Evolutionary conservation across 208 protist genomes (phyloP).

Genomic region (Giardia duodenalis): DNA sequence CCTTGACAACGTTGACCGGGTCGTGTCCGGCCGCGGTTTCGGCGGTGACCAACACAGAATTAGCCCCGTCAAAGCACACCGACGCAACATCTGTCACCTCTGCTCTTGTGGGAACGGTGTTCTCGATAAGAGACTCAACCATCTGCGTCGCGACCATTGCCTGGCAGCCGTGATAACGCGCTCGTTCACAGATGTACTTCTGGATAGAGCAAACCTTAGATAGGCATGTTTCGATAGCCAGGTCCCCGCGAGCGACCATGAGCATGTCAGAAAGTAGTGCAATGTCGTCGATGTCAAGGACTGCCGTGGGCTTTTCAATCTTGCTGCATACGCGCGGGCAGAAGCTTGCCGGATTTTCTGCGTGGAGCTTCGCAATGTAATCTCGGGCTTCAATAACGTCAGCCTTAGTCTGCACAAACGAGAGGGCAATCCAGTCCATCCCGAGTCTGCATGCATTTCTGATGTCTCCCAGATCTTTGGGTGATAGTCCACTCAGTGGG

Average conservation of each 20-base stretch:
- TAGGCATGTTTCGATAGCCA: slow-evolving; percentile 25
- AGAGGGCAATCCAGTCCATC: neutral
- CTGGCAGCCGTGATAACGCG: neutral
- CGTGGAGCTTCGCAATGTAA: neutral
- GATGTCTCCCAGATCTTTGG: slow-evolving; percentile 7
- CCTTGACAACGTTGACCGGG: neutral
- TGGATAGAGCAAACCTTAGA: neutral
- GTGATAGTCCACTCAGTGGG: neutral
- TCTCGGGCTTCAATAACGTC: neutral
- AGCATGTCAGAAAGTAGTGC: slow-evolving; percentile 38
- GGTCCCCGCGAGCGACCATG: slow-evolving; percentile 52
- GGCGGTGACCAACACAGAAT: neutral
- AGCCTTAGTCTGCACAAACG: neutral
- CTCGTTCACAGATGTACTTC: neutral
- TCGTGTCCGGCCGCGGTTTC: neutral
- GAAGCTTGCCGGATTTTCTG: neutral
- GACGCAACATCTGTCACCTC: slow-evolving; percentile 46
- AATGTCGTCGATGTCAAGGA: slow-evolving; percentile 43
- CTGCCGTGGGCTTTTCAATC: slow-evolving; percentile 50
- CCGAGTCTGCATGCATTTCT: slow-evolving; percentile 24
- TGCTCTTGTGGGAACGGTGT: slow-evolving; percentile 40
- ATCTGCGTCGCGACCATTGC: slow-evolving; percentile 49
- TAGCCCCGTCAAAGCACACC: slow-evolving; percentile 40
- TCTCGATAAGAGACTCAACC: slow-evolving; percentile 48
- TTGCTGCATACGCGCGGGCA: slow-evolving; percentile 41